phyloP scores from a whole-genome alignment of 1,284 basidiomycete species.

The Tremellales sp. region DNA sequence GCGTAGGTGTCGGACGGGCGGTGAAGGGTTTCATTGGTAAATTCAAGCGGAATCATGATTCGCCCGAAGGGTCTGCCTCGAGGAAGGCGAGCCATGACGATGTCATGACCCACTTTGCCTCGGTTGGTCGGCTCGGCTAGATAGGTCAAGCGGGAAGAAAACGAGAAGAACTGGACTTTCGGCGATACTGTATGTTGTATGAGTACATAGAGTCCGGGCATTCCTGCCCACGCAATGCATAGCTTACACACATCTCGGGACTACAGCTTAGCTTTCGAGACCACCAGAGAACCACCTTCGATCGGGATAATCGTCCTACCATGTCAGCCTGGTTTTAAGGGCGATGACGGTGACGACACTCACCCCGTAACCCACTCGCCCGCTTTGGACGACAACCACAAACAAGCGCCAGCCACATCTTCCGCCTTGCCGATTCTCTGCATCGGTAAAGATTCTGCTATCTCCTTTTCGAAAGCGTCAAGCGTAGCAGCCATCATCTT shows the following conservation, averaged over 20 bases:
- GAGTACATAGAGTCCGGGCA: background rate
- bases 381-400: slow-evolving; percentile 60
- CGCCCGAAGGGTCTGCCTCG: background rate
- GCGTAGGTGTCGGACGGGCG: background rate
- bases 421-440: slow-evolving; percentile 60
- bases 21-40: slow-evolving; percentile 29
- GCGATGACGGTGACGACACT: slow-evolving; percentile 1
- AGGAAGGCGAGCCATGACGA: slow-evolving; percentile 14
- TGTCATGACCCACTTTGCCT: slow-evolving; percentile 8
- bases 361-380: slow-evolving; percentile 60
- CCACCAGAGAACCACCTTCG: slow-evolving; percentile 56
- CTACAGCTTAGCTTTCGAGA: slow-evolving; percentile 24
- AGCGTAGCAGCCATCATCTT: slow-evolving; percentile 61
- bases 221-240: background rate
- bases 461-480: slow-evolving; percentile 52
- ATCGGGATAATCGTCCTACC: slow-evolving; percentile 57
- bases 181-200: background rate
- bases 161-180: background rate
- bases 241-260: background rate
- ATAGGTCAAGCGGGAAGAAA: background rate
- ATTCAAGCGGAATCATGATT: slow-evolving; percentile 10
- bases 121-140: background rate
- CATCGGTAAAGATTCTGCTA: slow-evolving; percentile 55
- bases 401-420: slow-evolving; percentile 60
- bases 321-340: background rate